Conservation (phyloP, 352 stramenopile genomes). For the Peronospora farinosa region DNA sequence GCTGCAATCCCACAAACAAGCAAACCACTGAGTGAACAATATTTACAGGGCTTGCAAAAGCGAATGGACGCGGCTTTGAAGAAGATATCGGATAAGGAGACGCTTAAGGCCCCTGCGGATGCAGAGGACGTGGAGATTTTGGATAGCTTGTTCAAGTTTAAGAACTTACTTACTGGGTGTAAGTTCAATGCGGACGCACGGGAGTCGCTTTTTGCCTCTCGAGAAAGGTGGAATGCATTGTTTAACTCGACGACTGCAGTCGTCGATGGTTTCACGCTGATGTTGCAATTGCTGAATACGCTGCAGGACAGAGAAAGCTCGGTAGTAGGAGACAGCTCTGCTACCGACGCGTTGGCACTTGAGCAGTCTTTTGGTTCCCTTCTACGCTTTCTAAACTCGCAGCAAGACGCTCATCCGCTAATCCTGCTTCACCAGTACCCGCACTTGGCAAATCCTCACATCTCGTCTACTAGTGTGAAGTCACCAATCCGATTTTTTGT, state of each 20-base stretch:
- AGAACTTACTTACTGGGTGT: constrained; percentile 37
- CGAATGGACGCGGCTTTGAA: constrained; percentile 32
- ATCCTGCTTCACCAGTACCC: constrained; percentile 46
- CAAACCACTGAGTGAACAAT: constrained; percentile 41
- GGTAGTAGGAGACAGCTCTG: constrained; percentile 16
- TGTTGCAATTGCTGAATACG: constrained; percentile 46
- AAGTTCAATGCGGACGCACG: constrained; percentile 36
- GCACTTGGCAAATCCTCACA: constrained; percentile 43
- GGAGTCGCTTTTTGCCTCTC: constrained; percentile 36
- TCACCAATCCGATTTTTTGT: constrained; percentile 41
- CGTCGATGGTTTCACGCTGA: constrained; percentile 49
- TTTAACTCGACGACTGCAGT: constrained; percentile 35
- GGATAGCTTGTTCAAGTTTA: constrained; percentile 42
- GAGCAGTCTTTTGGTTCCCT: constrained; percentile 37
- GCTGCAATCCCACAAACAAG: constrained; percentile 14
- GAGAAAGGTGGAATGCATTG: constrained; percentile 36
- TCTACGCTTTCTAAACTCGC: constrained; percentile 30
- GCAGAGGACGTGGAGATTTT: constrained; percentile 40
- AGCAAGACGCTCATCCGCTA: constrained; percentile 33
- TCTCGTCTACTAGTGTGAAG: constrained; percentile 39
- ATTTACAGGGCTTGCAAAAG: constrained; percentile 29
- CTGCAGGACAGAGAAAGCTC: constrained; percentile 34
- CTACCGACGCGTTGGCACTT: constrained; percentile 27
- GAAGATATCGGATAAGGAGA: constrained; percentile 30
- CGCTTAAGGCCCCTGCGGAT: constrained; percentile 20